Conservation (phyloP, 1,139 yeast genomes). For the Geotrichum histeridarum region DNA sequence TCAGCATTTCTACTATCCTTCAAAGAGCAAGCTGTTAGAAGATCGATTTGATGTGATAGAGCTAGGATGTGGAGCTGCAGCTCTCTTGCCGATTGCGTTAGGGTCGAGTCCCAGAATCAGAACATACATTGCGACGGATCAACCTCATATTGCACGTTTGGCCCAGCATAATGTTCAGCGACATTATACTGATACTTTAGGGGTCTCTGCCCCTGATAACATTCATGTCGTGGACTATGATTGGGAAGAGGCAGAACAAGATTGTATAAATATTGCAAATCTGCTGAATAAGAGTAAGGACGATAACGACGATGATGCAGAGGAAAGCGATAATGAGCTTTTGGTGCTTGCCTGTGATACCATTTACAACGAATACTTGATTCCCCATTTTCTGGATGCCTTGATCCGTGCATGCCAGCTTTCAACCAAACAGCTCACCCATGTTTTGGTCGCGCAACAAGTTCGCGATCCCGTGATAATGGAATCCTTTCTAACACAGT, state of each 20-base stretch:
- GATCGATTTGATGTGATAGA: slow-evolving; percentile 44
- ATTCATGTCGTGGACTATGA: slow-evolving; percentile 53
- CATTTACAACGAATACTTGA: slow-evolving; percentile 59
- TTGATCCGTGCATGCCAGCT: slow-evolving; percentile 46
- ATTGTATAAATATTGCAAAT: slow-evolving; percentile 5
- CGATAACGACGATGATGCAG: slow-evolving; percentile 9
- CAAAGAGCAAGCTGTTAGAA: slow-evolving; percentile 14
- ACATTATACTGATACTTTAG: slow-evolving; percentile 3
- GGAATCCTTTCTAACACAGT: slow-evolving; percentile 43
- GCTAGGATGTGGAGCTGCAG: slow-evolving; percentile 64
- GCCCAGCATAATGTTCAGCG: slow-evolving; percentile 43
- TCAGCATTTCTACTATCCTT: neutral
- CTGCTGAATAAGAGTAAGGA: slow-evolving; percentile 9
- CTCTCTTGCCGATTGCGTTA: slow-evolving; percentile 47
- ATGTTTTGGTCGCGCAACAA: slow-evolving; percentile 54
- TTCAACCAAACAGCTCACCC: slow-evolving; percentile 49
- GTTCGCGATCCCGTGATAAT: slow-evolving; percentile 52
- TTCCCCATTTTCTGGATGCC: slow-evolving; percentile 45
- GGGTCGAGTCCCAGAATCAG: slow-evolving; percentile 36
- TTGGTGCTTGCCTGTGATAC: slow-evolving; percentile 64
- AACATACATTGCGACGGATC: slow-evolving; percentile 58
- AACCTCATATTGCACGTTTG: slow-evolving; percentile 51
- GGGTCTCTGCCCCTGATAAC: slow-evolving; percentile 3
- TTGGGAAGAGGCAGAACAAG: slow-evolving; percentile 52
- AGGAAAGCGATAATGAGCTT: slow-evolving; percentile 13